A percentile compares a stretch with the other conserved stretches of the same genome.
phyloP scores from a whole-genome alignment of 2,329 filamentous ascomycete species.

The Trichoderma koningii region DNA sequence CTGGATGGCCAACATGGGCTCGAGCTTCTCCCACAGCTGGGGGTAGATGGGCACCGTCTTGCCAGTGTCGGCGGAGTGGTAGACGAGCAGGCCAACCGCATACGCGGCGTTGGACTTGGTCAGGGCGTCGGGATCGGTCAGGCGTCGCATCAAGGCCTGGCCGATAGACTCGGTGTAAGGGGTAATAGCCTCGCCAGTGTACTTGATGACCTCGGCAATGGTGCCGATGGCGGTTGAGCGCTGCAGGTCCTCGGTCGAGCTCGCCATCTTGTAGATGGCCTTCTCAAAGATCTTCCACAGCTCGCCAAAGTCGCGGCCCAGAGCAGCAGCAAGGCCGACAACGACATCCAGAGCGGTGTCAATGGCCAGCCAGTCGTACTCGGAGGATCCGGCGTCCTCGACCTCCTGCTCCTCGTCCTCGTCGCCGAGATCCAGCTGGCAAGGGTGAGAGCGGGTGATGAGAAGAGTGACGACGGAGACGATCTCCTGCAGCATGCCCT shows the following conservation, averaged over 20 bases:
- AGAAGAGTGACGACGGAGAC: conserved; percentile 75
- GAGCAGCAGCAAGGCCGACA: conserved; percentile 77
- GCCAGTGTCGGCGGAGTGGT: conserved; percentile 71
- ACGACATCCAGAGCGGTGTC: conserved; percentile 93
- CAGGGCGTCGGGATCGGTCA: conserved; percentile 86
- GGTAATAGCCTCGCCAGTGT: conserved; percentile 79
- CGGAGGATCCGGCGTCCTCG: conserved; percentile 76
- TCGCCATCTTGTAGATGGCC: conserved; percentile 83
- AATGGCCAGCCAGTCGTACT: conserved; percentile 96
- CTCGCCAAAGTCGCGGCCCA: conserved; percentile 79
- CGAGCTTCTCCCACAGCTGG: conserved; percentile 79
- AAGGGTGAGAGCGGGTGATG: conserved; percentile 87
- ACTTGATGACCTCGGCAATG: conserved; percentile 85
- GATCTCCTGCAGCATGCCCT: conserved; percentile 69
- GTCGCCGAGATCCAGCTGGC: conserved; percentile 85
- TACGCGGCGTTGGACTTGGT: conserved; percentile 96
- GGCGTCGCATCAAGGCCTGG: conserved; percentile 79
- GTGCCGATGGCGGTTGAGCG: conserved; percentile 88
- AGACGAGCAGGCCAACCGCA: conserved; percentile 80
- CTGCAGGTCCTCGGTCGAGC: conserved; percentile 82
- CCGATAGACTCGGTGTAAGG: conserved; percentile 77
- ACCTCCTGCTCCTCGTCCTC: conserved; percentile 71
- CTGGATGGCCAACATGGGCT: conserved; percentile 76
- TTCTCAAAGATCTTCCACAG: conserved; percentile 97
- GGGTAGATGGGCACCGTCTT: conserved; percentile 75